Base-by-base conservation (phyloP, 225 moss, liverwort and hornwort genomes). In the Pleurozium schreberi region DNA sequence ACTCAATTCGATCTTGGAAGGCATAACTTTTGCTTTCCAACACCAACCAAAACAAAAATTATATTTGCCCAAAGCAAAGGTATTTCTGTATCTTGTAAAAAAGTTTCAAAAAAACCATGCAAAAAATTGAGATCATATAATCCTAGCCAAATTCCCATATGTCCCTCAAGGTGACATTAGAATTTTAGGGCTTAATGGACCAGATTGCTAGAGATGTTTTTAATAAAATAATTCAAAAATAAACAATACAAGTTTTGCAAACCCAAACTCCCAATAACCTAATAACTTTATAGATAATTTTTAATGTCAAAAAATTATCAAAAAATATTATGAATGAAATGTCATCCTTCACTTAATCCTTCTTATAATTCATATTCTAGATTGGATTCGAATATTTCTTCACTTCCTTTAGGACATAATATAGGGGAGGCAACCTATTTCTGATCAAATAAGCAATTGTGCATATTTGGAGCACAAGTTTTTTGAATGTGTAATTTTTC, bases 11-110 rank as follows among this genome's bases (percentile, higher is more conserved):
- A 30, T 1, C 30, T 30, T 23, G 3, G 7, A 14, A 7, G 62
- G 31, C 14, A 63, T 31, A 63, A 63, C 63, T 30, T 63, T 63
- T 31, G 15, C 30, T 63, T 8, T 11, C 9, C 12, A 12, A 11
- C 12, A 68, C 0, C 2, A 1, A 8, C 25, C 3, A 1, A 71
- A 16, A 9, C 9, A 16, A 27, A 15, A 71, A 43, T 43, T 28
- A 9, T 43, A 28, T 9, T 70, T 1, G 3, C 0, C 1, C 0
- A 43, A 43, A 43, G 5, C 27, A 8, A 43, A 43, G 1, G 26
- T 40, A 9, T 16, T 43, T 27, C 9, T 5, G n/a, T 27, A 27
- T 26, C 1, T 9, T 43, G 2, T 8, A 4, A 5, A 26, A 70
- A 70, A 26, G 0, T 4, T 15, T 7, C 0, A 42, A 27, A 27